Evolutionary conservation across 1,139 yeast genomes (phyloP), one percentile per base, ranked within the genome.

Genomic region (Suhomyces yuchorum): DNA sequence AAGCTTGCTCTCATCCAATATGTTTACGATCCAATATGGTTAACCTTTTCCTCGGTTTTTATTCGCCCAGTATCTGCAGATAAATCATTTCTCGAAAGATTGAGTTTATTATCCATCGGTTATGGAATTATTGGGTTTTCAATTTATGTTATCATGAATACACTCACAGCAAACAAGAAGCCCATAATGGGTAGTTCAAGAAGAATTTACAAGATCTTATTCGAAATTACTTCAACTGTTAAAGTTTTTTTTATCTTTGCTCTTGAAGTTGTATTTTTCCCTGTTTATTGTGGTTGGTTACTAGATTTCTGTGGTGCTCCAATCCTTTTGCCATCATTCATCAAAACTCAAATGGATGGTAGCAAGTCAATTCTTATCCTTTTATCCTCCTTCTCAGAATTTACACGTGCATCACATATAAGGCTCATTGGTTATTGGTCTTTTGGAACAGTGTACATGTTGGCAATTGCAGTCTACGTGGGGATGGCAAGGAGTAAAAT

Each of bases 371-470:
- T 60, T 41, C 47, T 54, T 28, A 40, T 69, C 39, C 53, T 73
- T 36, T 55, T 65, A 52, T 53, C 77, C 14, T 58, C 73, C 9
- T 46, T 58, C 12, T 51, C 54, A 24, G 60, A 59, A 7, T 43
- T 56, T 11, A 56, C 67, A 15, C 63, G 60, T 44, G 55, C 60
- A 4, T 51, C 56, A 11, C 54, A 53, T 37, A 38, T 52, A 12
- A 47, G 60, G 8, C 40, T 53, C 8, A 38, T 64, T 4, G 36
- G 69, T 1, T 84, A 85, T 56, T 92, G 97, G 97, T 69, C 75
- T 3, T 56, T 78, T 32, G 99, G 99, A 8, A 90, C 97, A 0
- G 58, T 78, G 18, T 93, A 90, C 68, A 92, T 95, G 98, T 84
- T 87, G 54, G 74, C 82, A 58, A 84, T 93, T 68, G 96, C 98